phyloP scores from a whole-genome alignment of 1,284 basidiomycete genomes.

The Pyrrhoderma noxium region DNA sequence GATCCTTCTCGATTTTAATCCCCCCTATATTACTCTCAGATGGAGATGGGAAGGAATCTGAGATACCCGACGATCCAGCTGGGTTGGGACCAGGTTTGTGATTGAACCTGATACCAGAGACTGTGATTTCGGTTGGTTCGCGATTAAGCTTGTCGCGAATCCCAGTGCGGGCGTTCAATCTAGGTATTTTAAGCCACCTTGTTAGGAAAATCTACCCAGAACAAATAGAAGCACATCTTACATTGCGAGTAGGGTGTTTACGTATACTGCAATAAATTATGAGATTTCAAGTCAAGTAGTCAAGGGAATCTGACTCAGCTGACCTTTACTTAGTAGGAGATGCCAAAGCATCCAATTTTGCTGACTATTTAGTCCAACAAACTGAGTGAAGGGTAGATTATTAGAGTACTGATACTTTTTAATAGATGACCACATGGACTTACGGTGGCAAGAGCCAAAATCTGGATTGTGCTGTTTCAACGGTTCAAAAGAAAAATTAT shows the following conservation, averaged over 20 bases:
- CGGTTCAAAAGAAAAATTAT: neutral
- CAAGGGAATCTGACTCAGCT: neutral
- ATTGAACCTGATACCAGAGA: too few species aligned
- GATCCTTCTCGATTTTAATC: too few species aligned
- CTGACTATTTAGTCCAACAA: neutral
- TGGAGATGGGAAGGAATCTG: too few species aligned
- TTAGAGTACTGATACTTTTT: neutral
- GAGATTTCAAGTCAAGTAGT: neutral
- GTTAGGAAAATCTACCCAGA: too few species aligned
- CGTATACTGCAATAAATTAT: neutral
- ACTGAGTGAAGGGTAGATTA: neutral
- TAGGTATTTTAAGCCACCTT: too few species aligned
- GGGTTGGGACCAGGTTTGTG: too few species aligned
- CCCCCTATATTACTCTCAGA: too few species aligned
- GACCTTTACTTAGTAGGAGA: conserved; percentile 5
- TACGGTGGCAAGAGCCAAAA: neutral
- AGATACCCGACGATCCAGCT: too few species aligned
- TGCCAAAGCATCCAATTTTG: conserved; percentile 7
- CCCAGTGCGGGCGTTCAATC: too few species aligned
- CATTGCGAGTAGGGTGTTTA: conserved; percentile 1
- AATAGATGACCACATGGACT: neutral
- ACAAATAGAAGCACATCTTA: too few species aligned
- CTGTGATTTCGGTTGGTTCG: too few species aligned
- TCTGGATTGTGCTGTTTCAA: neutral
- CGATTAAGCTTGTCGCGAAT: too few species aligned